Evolutionary conservation across 208 protist genomes (phyloP).

Genomic region (Porcisia hertigi): DNA sequence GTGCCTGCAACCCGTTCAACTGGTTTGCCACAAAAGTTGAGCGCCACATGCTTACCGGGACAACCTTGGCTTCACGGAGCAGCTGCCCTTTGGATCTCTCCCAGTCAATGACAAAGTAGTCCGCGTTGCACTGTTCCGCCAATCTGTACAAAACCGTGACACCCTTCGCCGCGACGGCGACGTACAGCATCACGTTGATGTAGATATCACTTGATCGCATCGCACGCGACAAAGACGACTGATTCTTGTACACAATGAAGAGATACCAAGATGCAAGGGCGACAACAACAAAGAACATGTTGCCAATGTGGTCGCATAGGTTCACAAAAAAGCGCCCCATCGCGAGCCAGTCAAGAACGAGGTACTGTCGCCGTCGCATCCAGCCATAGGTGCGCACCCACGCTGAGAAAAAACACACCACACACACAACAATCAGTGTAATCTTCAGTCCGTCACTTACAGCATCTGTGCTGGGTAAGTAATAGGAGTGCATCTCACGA

Average conservation of each 20-base stretch:
- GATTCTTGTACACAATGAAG: constrained; percentile 67
- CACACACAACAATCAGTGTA: constrained; percentile 55
- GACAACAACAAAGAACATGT: constrained; percentile 60
- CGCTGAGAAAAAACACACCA: constrained; percentile 60
- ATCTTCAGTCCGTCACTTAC: constrained; percentile 51
- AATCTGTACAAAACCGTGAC: constrained; percentile 72
- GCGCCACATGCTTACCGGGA: constrained; percentile 89
- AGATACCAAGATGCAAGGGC: constrained; percentile 71
- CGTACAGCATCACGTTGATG: constrained; percentile 72
- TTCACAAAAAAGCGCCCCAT: constrained; percentile 74
- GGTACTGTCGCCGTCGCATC: constrained; percentile 81
- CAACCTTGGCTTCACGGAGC: constrained; percentile 82
- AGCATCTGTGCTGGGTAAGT: constrained; percentile 30
- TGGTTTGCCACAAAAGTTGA: constrained; percentile 84
- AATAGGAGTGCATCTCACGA: constrained; percentile 36
- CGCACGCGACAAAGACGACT: constrained; percentile 39
- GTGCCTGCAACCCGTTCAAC: constrained; percentile 76
- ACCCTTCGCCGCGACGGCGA: constrained; percentile 48
- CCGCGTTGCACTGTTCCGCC: constrained; percentile 84
- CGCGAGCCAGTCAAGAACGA: constrained; percentile 53
- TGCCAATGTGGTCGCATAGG: constrained; percentile 71
- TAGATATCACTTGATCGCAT: constrained; percentile 49
- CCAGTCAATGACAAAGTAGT: constrained; percentile 92
- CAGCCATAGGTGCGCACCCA: constrained; percentile 79
- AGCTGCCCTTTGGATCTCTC: constrained; percentile 83